Base-by-base conservation (phyloP, 2,329 filamentous ascomycete species). In the Penicillium freii region DNA sequence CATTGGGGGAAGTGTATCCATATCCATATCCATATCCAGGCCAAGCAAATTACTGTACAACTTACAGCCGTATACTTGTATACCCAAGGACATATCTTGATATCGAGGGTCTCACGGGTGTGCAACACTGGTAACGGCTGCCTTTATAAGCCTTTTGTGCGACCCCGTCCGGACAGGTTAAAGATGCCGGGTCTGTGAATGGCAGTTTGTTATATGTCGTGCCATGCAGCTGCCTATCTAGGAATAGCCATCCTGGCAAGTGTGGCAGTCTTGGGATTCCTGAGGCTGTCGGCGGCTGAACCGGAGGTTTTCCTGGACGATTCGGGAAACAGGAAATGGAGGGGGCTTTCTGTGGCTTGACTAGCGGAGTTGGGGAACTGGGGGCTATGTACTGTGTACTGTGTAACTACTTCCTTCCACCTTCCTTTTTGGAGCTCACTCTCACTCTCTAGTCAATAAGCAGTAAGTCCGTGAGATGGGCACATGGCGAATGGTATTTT, bases 141-240 rank as follows among this genome's bases (percentile, higher is more conserved):
- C 31, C 23, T 53, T 53, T 53, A 46, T 53, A 53, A 47, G 51
- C 51, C 39, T 36, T 52, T 45, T 19, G 31, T 51, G 19, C 38
- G n/a, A 51, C 49, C 1, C 13, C 23, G 36, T 25, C 15, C 45
- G 31, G 45, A 9, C 31, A 36, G 21, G 29, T 34, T n/a, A 34
- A 47, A 47, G 19, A 47, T 34, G 45, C 7, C 11, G 23, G 21
- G 44, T 34, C 29, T 34, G 19, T 25, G 45, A 23, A 25, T 23
- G 13, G 31, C 45, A 47, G 21, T 19, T 19, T 47, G 43, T 8
- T 34, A 34, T 17, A 47, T n/a, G 31, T 25, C n/a, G 45, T 34
- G n/a, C 31, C 5, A 25, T 25, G 45, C 13, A 33, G 9, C 17
- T 19, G 9, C 31, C 45, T 47, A 47, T 34, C 31, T 47, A 25